Evolutionary conservation across 805 yeast genomes (phyloP), one percentile per base, ranked within the genome.

Genomic region (Pichia heedii): DNA sequence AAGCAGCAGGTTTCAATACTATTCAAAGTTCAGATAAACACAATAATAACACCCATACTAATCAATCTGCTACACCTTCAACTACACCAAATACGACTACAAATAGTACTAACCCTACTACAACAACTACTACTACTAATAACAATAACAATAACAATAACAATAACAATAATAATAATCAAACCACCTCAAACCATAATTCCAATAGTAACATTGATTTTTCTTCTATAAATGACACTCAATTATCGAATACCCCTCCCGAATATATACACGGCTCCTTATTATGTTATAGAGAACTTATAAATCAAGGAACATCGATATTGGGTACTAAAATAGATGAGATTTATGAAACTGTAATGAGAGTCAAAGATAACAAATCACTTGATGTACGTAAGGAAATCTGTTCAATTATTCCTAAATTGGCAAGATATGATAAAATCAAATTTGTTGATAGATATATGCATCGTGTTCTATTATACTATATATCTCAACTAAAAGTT

Each of bases 181-280:
- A 24, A 43, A 4, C 36, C 49, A 8, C 4, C 22, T 22, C 10
- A 13, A 32, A 20, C 33, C 40, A 33, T 22, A 38, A 49, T 1
- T 20, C 39, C 4, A 39, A 33, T 12, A 46, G 42, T 45, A 22
- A 20, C n/a, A 37, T 18, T 13, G 33, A 19, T 22, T 24, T 20
- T 13, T 33, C 32, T 3, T 24, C 27, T 8, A 24, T 24, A 11
- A 30, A 22, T 12, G 33, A 32, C 19, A 22, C 27, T 11, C 42
- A 44, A 24, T 20, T 40, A 3, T 20, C 44, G 5, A 57, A 52
- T 35, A 55, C 52, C n/a, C 59, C 67, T 0, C 41, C 76, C 18
- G 97, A 88, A 48, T 69, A 81, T 2, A 74, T 86, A n/a, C 97
- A 90, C 60, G 97, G 96, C 0, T 77, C 95, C 0, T 65, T 90